A percentile compares a stretch with the other conserved stretches of the same genome.
These are phyloP conservation scores for Cladophialophora bantiana DNA, from an alignment of 2,329 filamentous ascomycete genomes.

Conservation along the genomic window DNA sequence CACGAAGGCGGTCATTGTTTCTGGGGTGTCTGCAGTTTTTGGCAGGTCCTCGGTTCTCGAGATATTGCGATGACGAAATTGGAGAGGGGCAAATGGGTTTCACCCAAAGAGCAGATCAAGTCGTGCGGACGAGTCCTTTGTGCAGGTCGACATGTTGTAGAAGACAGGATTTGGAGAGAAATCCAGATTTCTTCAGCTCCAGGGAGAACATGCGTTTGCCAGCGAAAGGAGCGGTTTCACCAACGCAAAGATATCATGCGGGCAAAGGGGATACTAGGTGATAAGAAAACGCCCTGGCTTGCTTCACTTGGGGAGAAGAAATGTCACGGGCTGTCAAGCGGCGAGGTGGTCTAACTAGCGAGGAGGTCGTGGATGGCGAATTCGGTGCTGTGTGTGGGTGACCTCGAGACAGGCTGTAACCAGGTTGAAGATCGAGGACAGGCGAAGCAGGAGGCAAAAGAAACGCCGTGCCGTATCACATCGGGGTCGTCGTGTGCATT, in stretches of 20 bases:
- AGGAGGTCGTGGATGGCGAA: background rate
- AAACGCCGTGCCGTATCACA: background rate
- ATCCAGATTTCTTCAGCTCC: background rate
- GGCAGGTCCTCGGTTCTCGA: background rate
- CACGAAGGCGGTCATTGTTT: conserved; percentile 35
- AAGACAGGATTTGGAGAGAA: background rate
- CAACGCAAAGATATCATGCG: conserved; percentile 16
- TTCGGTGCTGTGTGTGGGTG: background rate
- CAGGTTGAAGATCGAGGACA: background rate
- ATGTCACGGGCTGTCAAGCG: conserved; percentile 5
- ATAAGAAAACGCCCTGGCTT: conserved; percentile 11
- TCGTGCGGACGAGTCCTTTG: background rate
- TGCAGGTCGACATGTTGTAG: conserved; percentile 15
- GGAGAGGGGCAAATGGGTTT: background rate
- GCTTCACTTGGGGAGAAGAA: conserved; percentile 13
- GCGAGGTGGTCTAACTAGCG: background rate
- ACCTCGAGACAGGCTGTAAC: conserved; percentile 1
- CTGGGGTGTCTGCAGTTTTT: background rate
- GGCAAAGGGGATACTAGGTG: conserved; percentile 4
- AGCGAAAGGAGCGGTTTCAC: conserved; percentile 15
- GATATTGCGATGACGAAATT: conserved; percentile 14
- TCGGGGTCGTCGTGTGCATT: background rate
- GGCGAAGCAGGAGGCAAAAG: background rate
- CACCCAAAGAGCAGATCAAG: conserved; percentile 4
- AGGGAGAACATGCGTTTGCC: conserved; percentile 11